Evolutionary conservation across 1,139 yeast genomes (phyloP), one percentile per base, ranked within the genome.

Genomic region (Candida sp.): DNA sequence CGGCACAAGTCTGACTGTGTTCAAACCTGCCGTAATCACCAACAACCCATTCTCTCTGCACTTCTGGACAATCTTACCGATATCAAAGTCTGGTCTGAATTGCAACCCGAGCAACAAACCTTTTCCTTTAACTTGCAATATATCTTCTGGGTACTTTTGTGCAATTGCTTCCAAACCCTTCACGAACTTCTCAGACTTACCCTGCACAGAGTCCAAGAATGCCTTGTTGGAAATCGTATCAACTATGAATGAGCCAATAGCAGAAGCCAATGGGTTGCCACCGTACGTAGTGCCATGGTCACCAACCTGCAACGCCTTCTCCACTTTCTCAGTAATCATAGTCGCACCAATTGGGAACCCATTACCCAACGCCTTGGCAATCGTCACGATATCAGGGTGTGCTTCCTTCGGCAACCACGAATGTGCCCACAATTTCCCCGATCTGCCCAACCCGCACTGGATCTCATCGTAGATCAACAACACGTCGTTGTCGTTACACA

Each of bases 281-380:
- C 99, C 99, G 66, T 89, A 94, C 0, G 99, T 94, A 4, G 98
- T 93, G 48, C 99, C 99, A 67, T 94, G 99, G 66, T 94, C 99
- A 50, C 99, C 99, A 22, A 90, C 94, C 54, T 84, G 78, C 59
- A 94, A 75, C 2, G 78, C 84, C 11, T 75, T 69, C 65, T 91
- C 96, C 32, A 94, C 89, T 53, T 83, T 79, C 58, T 90, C 96
- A 48, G 90, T 84, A 49, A 94, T 85, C 81, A 94, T 81, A 3
- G 96, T 90, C 6, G 98, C 99, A 47, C 96, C 97, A 61, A 94
- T 88, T 37, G 99, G 99, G 77, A 85, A 91, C n/a, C 99, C 99
- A 65, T 94, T 94, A 53, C 99, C 99, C 42, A 94, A 77, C 1
- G 98, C 98, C 69, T 94, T 94, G 47, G 99, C 99, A 80, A 88